Base-by-base conservation (phyloP, 169 alveolate genomes). In the Ophryocystis elektroscirrha region DNA sequence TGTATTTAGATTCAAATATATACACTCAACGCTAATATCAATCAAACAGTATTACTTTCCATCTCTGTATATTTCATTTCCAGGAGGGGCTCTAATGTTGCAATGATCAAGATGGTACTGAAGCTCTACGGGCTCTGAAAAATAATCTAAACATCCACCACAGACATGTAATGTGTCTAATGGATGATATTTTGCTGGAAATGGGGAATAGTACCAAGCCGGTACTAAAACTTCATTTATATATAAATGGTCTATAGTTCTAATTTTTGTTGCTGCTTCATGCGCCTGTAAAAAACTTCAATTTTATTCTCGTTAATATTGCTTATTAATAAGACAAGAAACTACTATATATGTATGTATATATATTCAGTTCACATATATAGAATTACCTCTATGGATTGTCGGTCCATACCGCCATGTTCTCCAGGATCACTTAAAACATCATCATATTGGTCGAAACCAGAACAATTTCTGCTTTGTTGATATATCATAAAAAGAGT, bases 141-240 rank as follows among this genome's bases (percentile, higher is more conserved):
- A 85, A 55, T 83, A 84, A 16, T 78, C 54, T 26, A 92, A 72
- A 61, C 98, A 92, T 62, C 81, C 89, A 58, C 88, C 96, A 58
- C 98, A 92, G 7, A 89, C 76, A 56, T 74, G 82, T 26, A 92
- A 73, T 1, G 76, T 71, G 32, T 83, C 92, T 24, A 81, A 69
- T 54, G 85, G 76, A 51, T 89, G 96, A 48, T 72, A 87, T 30
- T 78, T 91, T 43, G 78, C 79, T 7, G 98, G 98, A 46, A 82
- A 87, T 24, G 98, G 98, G 23, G 96, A 83, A 63, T 82, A 91
- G 62, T 89, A 91, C 98, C 98, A 91, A 9, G 95, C 74, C 58
- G 85, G 96, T 16, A 87, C 89, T 48, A 79, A 51, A 69, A 68
- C 74, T 35, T 76, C 68, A 3, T 96, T 96, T 39, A 89, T 74